Base-by-base conservation (phyloP, 2,329 filamentous ascomycete species). In the Diaporthe sp. region DNA sequence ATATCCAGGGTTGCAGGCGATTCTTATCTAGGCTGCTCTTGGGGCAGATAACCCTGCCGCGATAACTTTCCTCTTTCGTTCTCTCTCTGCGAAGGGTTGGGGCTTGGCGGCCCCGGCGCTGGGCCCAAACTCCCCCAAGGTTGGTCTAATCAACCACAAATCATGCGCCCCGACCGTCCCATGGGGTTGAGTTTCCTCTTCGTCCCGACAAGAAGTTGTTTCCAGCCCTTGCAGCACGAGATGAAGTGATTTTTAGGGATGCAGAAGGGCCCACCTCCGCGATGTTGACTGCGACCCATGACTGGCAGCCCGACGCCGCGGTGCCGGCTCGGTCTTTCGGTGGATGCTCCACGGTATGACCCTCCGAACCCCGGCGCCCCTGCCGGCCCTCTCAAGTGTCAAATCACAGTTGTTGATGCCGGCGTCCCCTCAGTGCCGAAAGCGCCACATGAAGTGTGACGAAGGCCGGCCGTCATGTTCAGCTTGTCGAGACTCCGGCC, bases 261-360 rank as follows among this genome's bases (percentile, higher is more conserved):
- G 38, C 58, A 45, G 40, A 64, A 22, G 25, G 58, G 17, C 19
- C 58, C 58, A 64, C 58, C 17, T 45, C 17, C 15, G 45, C 3
- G 8, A 64, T 64, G 58, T 42, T 19, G 57, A 40, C 35, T 25
- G 35, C 35, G 35, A 38, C 35, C 57, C 35, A 19, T 25, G n/a
- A 6, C 35, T 35, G 35, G 57, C 57, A 61, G 10, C 35, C n/a
- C 15, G 10, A 45, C 19, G 40, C 15, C 40, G 15, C 60, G 9
- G 40, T 64, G 25, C 40, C 60, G 40, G 40, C 67, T 57, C 52
- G 67, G 38, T 71, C 67, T n/a, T 71, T 71, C 47, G 52, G 67
- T n/a, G 67, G 67, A 45, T 71, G 67, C 54, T 57, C 52, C 19
- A 58, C 67, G 35, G 67, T 71, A 55, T 30, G 67, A 45, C 45